Base-by-base conservation (phyloP, 176 grass and related monocot genomes). In the Oryza australiensis region DNA sequence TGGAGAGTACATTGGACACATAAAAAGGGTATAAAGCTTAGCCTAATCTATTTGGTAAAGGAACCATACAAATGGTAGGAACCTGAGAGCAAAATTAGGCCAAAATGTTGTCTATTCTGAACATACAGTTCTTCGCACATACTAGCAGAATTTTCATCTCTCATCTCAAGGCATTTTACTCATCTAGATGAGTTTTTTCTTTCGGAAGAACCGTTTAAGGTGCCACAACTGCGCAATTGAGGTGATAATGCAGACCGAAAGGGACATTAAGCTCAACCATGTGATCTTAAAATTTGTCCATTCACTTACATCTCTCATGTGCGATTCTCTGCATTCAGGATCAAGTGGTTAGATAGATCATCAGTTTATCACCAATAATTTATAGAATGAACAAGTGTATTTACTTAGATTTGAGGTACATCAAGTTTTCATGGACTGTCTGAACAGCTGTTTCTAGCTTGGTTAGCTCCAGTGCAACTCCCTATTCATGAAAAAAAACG, bases 181-280 rank as follows among this genome's bases (percentile, higher is more conserved):
- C 27, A 65, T 93, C 42, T 94, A 91, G 32, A 91, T 88, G 79
- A 89, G 80, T 73, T 91, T 94, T 42, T 91, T 94, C 80, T 89
- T 91, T 80, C 26, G 83, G 59, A 91, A 91, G 53, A 78, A 94
- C 22, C 20, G 73, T 70, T 84, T 70, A 29, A 94, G 63, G 80
- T 87, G 83, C 76, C 76, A 87, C 66, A 80, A 29, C 46, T 94
- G 89, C 40, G 82, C 34, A 78, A 67, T 33, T 27, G 89, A 83
- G 69, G 84, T 84, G 29, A 43, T n/a, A 3, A 91, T 85, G 45
- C 89, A 94, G 73, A 94, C 67, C 16, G 68, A 48, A 20, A 94
- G 71, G 46, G 89, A 89, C 59, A 83, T 74, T 51, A 94, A 26
- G 68, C 89, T 87, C 28, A 91, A 84, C 84, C 80, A 87, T 62